Base-by-base conservation (phyloP, 768 basidiomycete species). In the Lentinula lateritia region DNA sequence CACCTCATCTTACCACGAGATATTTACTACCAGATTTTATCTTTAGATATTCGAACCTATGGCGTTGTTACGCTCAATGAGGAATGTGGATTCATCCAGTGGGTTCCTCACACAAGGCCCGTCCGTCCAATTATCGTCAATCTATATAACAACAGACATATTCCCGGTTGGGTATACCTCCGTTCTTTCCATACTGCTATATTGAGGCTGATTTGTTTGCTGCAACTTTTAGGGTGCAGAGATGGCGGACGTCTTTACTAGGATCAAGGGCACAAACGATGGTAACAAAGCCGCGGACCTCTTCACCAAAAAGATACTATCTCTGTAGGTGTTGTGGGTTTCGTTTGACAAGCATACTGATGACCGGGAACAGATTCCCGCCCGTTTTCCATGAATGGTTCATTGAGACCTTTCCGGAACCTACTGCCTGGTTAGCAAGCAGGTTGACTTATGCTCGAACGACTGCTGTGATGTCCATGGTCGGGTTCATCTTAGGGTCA, bases 321-420 rank as follows among this genome's bases (percentile, higher is more conserved):
- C 83, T 1, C 50, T 72, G 50, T 60, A 9, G 9, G 46, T 41
- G 12, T 52, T 3, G 13, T 36, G 23, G 6, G 3, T 20, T 28
- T 41, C 8, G 8, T 42, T 23, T 28, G 55, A 41, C 34, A n/a
- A 5, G 3, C 2, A 15, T 43, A 7, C 23, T 56, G 7, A 56
- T 41, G 1, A 20, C 80, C 66, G 1, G 7, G 39, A 32, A 20
- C 55, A 56, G 55, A 39, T 42, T 28, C 23, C 88, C 87, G 0
- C 90, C 95, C 0, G 86, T 98, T 12, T 94, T 99, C 70, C 92
- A 96, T 66, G 92, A 97, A 65, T 99, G 97, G 97, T 98, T 99
- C 72, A 74, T 96, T 38, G 92, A 94, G 70, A 95, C 90, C 0
- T 98, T 98, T 75, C 95, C 97, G 0, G 97, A 99, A 67, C 97